Conservation (phyloP, 345 rosid genomes). For the Pistacia vera region DNA sequence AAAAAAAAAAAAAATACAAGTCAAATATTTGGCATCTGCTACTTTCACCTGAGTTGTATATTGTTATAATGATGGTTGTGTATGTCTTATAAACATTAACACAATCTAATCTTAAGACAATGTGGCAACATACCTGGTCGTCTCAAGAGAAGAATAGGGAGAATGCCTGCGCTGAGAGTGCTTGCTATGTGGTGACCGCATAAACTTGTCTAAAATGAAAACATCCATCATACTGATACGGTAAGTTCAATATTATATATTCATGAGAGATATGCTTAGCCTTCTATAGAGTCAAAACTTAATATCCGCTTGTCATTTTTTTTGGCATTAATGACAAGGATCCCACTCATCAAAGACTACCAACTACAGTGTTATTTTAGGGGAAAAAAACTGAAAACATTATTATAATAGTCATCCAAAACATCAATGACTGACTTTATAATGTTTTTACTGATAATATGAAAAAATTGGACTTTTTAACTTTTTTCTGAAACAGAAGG, state of each 20-base stretch:
- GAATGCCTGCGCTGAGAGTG: slow-evolving; percentile 97
- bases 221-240: slow-evolving; percentile 77
- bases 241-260: slow-evolving; percentile 51
- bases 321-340: slow-evolving; percentile 17
- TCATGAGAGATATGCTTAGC: slow-evolving; percentile 37
- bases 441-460: not conserved
- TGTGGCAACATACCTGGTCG: slow-evolving; percentile 60
- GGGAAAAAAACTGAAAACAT: not conserved
- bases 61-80: slow-evolving; percentile 26
- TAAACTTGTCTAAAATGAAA: slow-evolving; percentile 97
- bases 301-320: slow-evolving; percentile 22
- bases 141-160: slow-evolving; percentile 94
- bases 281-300: slow-evolving; percentile 28
- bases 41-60: slow-evolving; percentile 62
- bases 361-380: not conserved
- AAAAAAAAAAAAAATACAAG: not conserved
- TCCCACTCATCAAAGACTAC: slow-evolving; percentile 15
- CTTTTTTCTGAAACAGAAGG: not conserved
- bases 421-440: not conserved
- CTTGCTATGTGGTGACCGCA: slow-evolving; percentile 99
- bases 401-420: not conserved
- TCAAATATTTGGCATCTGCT: slow-evolving; percentile 16
- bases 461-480: not conserved
- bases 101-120: slow-evolving; percentile 36
- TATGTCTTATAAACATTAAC: slow-evolving; percentile 43